Evolutionary conservation across 2,329 filamentous ascomycete genomes (phyloP).

Genomic region (Colletotrichum karsti): DNA sequence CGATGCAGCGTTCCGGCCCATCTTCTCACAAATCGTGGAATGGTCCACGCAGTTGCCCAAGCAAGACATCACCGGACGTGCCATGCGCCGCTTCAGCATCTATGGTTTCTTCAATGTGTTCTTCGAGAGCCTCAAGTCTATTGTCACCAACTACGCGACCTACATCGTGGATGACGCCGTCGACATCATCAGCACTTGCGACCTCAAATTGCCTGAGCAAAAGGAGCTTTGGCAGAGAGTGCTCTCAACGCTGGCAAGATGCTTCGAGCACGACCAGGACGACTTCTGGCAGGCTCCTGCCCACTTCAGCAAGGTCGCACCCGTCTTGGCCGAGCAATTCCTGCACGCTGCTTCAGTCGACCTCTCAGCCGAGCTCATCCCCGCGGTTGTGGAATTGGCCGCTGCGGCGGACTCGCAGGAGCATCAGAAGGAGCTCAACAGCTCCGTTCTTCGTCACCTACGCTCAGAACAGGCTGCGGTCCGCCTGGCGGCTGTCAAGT

Average conservation of each 20-base stretch:
- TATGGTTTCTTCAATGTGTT: slow-evolving; percentile 84
- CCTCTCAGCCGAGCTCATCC: slow-evolving; percentile 66
- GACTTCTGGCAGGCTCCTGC: slow-evolving; percentile 95
- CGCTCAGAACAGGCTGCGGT: slow-evolving; percentile 76
- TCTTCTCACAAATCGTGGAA: slow-evolving; percentile 87
- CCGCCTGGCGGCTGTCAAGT: slow-evolving; percentile 82
- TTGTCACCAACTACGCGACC: slow-evolving; percentile 90
- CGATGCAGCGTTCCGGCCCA: slow-evolving; percentile 89
- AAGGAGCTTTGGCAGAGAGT: slow-evolving; percentile 73
- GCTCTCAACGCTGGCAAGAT: slow-evolving; percentile 75
- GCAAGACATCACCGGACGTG: slow-evolving; percentile 65
- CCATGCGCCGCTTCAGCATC: slow-evolving; percentile 75
- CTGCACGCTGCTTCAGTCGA: slow-evolving; percentile 53
- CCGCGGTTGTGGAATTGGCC: slow-evolving; percentile 82
- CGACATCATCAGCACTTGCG: slow-evolving; percentile 62
- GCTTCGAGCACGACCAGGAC: slow-evolving; percentile 90
- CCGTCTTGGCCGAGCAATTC: slow-evolving; percentile 75
- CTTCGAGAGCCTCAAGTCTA: slow-evolving; percentile 88
- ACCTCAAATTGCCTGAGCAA: slow-evolving; percentile 59
- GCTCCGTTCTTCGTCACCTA: slow-evolving; percentile 78
- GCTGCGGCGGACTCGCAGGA: slow-evolving; percentile 83
- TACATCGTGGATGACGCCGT: slow-evolving; percentile 83
- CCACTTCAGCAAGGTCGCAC: slow-evolving; percentile 80
- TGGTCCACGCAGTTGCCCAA: slow-evolving; percentile 75
- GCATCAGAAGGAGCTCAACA: slow-evolving; percentile 91